phyloP scores from a whole-genome alignment of 2,329 filamentous ascomycete genomes.

The Colletotrichum filicis region DNA sequence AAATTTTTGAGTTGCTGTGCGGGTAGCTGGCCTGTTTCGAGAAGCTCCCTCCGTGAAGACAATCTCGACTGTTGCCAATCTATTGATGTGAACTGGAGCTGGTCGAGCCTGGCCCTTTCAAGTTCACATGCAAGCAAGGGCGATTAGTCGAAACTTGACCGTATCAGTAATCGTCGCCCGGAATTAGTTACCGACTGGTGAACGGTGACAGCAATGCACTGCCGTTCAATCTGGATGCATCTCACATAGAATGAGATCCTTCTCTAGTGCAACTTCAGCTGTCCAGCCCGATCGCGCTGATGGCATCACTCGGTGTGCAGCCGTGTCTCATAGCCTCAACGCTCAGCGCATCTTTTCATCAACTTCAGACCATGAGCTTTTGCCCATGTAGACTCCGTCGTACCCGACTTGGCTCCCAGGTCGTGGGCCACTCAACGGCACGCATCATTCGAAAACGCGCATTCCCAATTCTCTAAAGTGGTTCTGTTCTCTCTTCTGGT shows the following conservation, averaged over 20 bases:
- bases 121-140: not conserved
- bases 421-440: not conserved
- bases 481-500: slow-evolving; percentile 10
- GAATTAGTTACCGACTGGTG: not conserved
- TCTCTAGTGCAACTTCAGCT: not conserved
- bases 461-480: not conserved
- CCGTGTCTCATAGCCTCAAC: not conserved
- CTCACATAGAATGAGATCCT: slow-evolving; percentile 9
- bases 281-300: not conserved
- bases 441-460: slow-evolving; percentile 2
- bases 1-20: not conserved
- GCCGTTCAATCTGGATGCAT: not conserved
- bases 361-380: slow-evolving; percentile 15
- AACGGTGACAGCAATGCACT: not conserved
- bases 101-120: not conserved
- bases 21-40: slow-evolving; percentile 19
- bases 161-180: not conserved
- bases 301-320: not conserved
- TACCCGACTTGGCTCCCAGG: slow-evolving; percentile 14
- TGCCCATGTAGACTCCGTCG: slow-evolving; percentile 6
- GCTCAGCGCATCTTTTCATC: slow-evolving; percentile 13
- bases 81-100: not conserved
- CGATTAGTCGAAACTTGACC: not conserved
- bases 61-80: not conserved
- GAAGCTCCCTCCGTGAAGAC: not conserved